Percentiles rank a stretch among this genome's conserved stretches.
These are phyloP conservation scores for Lolium perenne DNA, from an alignment of 176 grass and related monocot species.

Conservation along the genomic window DNA sequence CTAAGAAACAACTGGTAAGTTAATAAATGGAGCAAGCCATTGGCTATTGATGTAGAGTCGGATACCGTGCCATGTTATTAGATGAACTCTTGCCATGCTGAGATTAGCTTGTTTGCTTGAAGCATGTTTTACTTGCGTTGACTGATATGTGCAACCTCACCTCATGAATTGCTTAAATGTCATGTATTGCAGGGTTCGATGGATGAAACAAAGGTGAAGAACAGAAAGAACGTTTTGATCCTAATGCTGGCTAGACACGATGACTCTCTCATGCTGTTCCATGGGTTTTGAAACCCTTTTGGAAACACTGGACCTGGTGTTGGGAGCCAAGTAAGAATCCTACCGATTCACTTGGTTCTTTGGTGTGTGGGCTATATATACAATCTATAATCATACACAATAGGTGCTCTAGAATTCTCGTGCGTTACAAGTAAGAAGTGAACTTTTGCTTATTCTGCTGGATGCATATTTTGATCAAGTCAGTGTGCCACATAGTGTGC, in stretches of 20 bases:
- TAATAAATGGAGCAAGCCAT: neutral
- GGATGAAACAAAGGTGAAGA: slow-evolving; percentile 48
- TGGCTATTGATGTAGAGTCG: neutral
- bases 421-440: too few relatives aligned
- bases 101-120: slow-evolving; percentile 1
- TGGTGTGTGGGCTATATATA: too few relatives aligned
- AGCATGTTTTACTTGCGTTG: slow-evolving; percentile 9
- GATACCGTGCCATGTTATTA: neutral
- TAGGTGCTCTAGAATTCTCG: too few relatives aligned
- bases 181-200: slow-evolving; percentile 56
- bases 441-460: too few relatives aligned
- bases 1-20: neutral
- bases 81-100: neutral
- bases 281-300: slow-evolving; percentile 50
- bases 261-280: slow-evolving; percentile 69
- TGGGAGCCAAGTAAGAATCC: too few relatives aligned
- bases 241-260: slow-evolving; percentile 64
- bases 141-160: slow-evolving; percentile 27
- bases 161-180: slow-evolving; percentile 37
- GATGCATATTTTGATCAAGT: too few relatives aligned
- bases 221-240: slow-evolving; percentile 54
- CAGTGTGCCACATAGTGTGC: too few relatives aligned
- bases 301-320: too few relatives aligned
- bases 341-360: too few relatives aligned
- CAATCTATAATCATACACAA: too few relatives aligned